Evolutionary conservation across 441 rosid species (phyloP).

Genomic region (Erodium moschatum): DNA sequence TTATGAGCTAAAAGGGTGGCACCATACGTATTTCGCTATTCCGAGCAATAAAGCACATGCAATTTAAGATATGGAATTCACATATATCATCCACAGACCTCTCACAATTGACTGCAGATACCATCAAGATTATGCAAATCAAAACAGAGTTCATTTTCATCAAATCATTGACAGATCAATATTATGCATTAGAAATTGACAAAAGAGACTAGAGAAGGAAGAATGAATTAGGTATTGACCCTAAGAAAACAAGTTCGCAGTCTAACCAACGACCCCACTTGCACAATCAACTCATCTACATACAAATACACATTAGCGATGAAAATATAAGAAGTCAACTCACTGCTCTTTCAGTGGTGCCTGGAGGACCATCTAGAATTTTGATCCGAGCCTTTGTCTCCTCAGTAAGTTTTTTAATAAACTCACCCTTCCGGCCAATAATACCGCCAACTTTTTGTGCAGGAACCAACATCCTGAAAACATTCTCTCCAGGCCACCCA

Average conservation of each 20-base stretch:
- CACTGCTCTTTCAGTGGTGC: conserved; percentile 25
- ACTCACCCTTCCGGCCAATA: conserved; percentile 27
- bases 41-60: not conserved
- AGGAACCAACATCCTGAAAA: conserved; percentile 25
- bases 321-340: conserved; percentile 10
- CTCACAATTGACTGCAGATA: conserved; percentile 10
- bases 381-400: conserved; percentile 27
- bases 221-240: not conserved
- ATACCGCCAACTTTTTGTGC: conserved; percentile 26
- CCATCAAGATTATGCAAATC: not conserved
- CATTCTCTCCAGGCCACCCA: conserved; percentile 27
- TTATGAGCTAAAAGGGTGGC: not conserved
- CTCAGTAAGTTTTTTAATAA: conserved; percentile 24
- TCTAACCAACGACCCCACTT: not conserved
- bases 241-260: not conserved
- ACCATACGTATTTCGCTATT: not conserved
- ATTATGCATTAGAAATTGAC: not conserved
- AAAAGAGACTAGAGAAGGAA: not conserved
- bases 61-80: not conserved
- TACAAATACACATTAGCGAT: not conserved
- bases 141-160: not conserved
- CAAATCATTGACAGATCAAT: conserved; percentile 3
- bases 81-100: not conserved
- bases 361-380: conserved; percentile 26
- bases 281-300: conserved; percentile 1